Evolutionary conservation across 164 flowering plant species (phyloP).

Genomic region (Macadamia tetraphylla): DNA sequence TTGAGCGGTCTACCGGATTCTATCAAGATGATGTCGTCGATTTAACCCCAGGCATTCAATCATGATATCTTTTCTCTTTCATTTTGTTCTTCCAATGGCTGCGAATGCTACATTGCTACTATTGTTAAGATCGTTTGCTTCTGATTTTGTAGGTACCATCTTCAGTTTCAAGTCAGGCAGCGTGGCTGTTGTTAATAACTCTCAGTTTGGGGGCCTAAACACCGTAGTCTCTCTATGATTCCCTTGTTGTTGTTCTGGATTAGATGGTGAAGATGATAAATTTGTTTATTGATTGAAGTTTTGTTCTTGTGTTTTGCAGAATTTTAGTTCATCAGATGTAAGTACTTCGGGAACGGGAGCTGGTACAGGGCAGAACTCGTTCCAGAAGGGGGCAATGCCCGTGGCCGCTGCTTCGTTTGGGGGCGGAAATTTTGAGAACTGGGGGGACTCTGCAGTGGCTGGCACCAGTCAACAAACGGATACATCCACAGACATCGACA

Average conservation of each 20-base stretch:
- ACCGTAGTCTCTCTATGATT: constrained; percentile 25
- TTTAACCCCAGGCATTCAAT: constrained; percentile 48
- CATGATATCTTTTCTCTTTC: not conserved
- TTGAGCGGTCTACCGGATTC: constrained; percentile 45
- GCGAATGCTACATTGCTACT: not conserved
- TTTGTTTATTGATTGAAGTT: not conserved
- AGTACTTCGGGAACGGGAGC: constrained; percentile 23
- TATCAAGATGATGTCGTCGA: constrained; percentile 54
- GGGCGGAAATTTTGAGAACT: constrained; percentile 51
- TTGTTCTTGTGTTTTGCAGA: constrained; percentile 12
- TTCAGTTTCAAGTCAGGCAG: constrained; percentile 31
- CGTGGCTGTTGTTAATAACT: constrained; percentile 22
- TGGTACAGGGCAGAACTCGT: constrained; percentile 34
- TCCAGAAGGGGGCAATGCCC: constrained; percentile 24
- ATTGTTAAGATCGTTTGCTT: not conserved
- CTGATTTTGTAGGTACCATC: constrained; percentile 27
- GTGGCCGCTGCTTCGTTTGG: constrained; percentile 21
- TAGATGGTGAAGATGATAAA: not conserved
- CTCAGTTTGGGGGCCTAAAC: constrained; percentile 40
- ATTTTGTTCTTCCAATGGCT: constrained; percentile 1
- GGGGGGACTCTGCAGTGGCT: constrained; percentile 75
- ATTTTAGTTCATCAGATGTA: constrained; percentile 24
- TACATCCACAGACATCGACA: constrained; percentile 75
- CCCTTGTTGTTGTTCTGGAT: not conserved
- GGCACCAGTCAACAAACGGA: constrained; percentile 77